Conservation (phyloP, 192 early-diverging fungal species). For the Ambispora gerdemannii region DNA sequence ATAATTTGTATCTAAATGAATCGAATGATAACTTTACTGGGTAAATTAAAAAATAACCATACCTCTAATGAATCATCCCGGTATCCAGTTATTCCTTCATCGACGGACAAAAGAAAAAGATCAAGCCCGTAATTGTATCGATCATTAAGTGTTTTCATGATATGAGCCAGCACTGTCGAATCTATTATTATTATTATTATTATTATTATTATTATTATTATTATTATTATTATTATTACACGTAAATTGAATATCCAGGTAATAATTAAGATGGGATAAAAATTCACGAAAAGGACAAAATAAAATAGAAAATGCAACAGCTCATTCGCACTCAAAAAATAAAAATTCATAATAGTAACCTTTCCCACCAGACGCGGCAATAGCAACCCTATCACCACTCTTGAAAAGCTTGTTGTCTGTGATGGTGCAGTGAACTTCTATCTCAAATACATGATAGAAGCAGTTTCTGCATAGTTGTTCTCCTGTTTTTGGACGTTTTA, state of each 20-base stretch:
- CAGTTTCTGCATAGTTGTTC: constrained; percentile 87
- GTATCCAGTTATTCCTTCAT: constrained; percentile 98
- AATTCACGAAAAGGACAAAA: neutral
- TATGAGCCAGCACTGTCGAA: constrained; percentile 94
- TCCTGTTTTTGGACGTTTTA: constrained; percentile 90
- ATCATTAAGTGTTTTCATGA: constrained; percentile 91
- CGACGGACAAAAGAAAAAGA: constrained; percentile 87
- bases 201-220: too few species aligned
- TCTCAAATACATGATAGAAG: constrained; percentile 92
- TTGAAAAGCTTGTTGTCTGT: constrained; percentile 76
- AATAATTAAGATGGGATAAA: neutral
- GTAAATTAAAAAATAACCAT: neutral
- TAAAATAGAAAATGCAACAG: neutral
- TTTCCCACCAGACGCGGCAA: constrained; percentile 93
- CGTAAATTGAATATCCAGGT: neutral
- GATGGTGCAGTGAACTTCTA: constrained; percentile 92
- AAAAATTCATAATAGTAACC: constrained; percentile 40
- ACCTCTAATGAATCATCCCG: constrained; percentile 92
- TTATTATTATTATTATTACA: neutral
- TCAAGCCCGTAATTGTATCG: constrained; percentile 89
- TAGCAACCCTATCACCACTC: constrained; percentile 85
- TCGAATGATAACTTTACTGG: neutral
- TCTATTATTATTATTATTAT: constrained; percentile 57
- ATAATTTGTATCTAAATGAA: neutral
- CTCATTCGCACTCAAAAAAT: neutral